Evolutionary conservation across 192 early-diverging fungal species (phyloP).

Genomic region (Coemansia sp.): DNA sequence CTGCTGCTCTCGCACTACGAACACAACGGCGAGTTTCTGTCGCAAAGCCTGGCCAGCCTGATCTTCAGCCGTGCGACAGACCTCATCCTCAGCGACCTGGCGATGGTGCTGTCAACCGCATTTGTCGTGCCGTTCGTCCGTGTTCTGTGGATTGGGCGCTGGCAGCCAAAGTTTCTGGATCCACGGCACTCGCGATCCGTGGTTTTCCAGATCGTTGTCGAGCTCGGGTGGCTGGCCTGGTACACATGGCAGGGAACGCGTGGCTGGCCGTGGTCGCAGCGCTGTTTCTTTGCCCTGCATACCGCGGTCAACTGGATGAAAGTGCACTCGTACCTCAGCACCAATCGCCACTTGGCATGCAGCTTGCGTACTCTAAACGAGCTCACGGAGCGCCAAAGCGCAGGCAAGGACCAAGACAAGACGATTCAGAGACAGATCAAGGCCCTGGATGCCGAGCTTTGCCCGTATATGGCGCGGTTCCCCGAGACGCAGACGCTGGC

Average conservation of each 20-base stretch:
- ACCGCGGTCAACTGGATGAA: constrained; percentile 95
- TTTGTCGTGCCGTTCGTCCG: constrained; percentile 57
- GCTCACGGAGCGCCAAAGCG: constrained; percentile 13
- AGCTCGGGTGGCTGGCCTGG: constrained; percentile 60
- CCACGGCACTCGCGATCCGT: constrained; percentile 18
- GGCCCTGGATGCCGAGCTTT: constrained; percentile 57
- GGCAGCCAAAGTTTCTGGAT: constrained; percentile 22
- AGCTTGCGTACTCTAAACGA: constrained; percentile 15
- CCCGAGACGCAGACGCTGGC: constrained; percentile 76
- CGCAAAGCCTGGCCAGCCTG: constrained; percentile 21
- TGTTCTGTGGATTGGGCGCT: constrained; percentile 28
- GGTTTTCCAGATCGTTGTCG: constrained; percentile 56
- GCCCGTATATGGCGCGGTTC: constrained; percentile 59
- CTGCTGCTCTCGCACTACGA: constrained; percentile 41
- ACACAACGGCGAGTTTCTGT: constrained; percentile 36
- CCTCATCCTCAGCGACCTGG: constrained; percentile 70
- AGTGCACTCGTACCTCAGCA: constrained; percentile 87
- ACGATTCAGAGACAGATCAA: constrained; percentile 25
- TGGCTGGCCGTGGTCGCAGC: constrained; percentile 90
- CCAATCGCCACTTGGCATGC: constrained; percentile 70
- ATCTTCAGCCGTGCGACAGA: constrained; percentile 55
- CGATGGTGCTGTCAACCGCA: constrained; percentile 65
- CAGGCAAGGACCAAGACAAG: constrained; percentile 4
- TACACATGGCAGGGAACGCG: constrained; percentile 60
- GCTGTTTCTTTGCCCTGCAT: constrained; percentile 83